Conservation (phyloP, 2,329 filamentous ascomycete genomes). For the Myriosclerotinia curreyana region DNA sequence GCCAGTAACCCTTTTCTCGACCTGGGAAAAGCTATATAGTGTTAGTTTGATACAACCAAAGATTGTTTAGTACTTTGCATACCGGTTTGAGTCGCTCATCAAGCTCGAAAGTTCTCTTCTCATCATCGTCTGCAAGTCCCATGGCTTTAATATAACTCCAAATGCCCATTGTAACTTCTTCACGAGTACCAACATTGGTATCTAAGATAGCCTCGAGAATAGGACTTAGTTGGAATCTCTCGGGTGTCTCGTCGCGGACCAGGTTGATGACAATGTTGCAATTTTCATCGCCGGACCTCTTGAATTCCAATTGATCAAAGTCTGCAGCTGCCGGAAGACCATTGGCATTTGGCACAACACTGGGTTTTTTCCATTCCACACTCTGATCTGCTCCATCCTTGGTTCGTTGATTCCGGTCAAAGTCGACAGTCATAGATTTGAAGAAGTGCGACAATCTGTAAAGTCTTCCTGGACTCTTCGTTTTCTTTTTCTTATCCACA, state of each 20-base stretch:
- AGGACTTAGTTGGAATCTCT: slow-evolving; percentile 76
- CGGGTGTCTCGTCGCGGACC: slow-evolving; percentile 76
- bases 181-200: slow-evolving; percentile 79
- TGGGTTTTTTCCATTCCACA: slow-evolving; percentile 87
- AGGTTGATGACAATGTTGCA: slow-evolving; percentile 88
- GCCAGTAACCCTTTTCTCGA: slow-evolving; percentile 77
- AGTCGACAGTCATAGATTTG: slow-evolving; percentile 71
- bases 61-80: slow-evolving; percentile 37
- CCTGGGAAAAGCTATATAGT: slow-evolving; percentile 16
- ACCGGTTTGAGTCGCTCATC: slow-evolving; percentile 79
- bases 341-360: slow-evolving; percentile 47
- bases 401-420: slow-evolving; percentile 61
- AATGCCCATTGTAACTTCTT: slow-evolving; percentile 83
- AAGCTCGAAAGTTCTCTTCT: slow-evolving; percentile 88
- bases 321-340: slow-evolving; percentile 62
- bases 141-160: slow-evolving; percentile 93
- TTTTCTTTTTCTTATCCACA: slow-evolving; percentile 51
- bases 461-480: slow-evolving; percentile 44
- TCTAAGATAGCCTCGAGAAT: slow-evolving; percentile 82
- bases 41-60: slow-evolving; percentile 30
- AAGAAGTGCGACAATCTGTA: slow-evolving; percentile 75
- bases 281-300: slow-evolving; percentile 88
- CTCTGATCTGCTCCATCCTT: slow-evolving; percentile 53
- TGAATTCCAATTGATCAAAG: slow-evolving; percentile 89
- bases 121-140: slow-evolving; percentile 88